Conservation (phyloP, 441 rosid species). For the Gossypium laxum region DNA sequence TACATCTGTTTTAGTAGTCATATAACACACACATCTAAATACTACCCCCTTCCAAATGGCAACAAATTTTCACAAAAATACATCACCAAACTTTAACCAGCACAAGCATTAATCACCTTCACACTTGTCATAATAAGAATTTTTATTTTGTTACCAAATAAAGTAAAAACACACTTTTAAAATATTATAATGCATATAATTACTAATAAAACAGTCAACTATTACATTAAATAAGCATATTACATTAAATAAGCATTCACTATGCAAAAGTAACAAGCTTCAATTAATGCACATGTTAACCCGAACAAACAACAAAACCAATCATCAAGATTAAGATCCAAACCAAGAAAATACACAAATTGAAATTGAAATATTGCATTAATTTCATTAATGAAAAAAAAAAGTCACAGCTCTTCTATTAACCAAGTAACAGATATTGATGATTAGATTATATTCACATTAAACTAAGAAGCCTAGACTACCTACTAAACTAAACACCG, state of each 20-base stretch:
- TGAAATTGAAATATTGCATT: neutral
- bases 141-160: neutral
- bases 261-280: neutral
- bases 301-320: neutral
- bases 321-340: neutral
- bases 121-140: neutral
- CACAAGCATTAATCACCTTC: neutral
- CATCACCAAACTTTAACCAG: neutral
- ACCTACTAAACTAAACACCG: neutral
- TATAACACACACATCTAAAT: neutral
- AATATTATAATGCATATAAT: neutral
- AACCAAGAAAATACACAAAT: neutral
- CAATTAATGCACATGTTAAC: neutral
- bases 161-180: neutral
- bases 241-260: no score
- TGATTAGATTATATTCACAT: conserved; percentile 14
- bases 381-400: neutral
- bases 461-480: conserved; percentile 5
- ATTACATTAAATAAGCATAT: no score
- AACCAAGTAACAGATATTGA: conserved; percentile 9
- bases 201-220: neutral
- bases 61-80: neutral
- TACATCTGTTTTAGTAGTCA: neutral
- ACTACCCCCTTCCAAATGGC: neutral
- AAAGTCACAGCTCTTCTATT: conserved; percentile 5